A percentile compares a stretch with the other conserved stretches of the same genome.
Evolutionary conservation across 2,329 filamentous ascomycete species (phyloP).

Genomic region (Monosporascus sp.): DNA sequence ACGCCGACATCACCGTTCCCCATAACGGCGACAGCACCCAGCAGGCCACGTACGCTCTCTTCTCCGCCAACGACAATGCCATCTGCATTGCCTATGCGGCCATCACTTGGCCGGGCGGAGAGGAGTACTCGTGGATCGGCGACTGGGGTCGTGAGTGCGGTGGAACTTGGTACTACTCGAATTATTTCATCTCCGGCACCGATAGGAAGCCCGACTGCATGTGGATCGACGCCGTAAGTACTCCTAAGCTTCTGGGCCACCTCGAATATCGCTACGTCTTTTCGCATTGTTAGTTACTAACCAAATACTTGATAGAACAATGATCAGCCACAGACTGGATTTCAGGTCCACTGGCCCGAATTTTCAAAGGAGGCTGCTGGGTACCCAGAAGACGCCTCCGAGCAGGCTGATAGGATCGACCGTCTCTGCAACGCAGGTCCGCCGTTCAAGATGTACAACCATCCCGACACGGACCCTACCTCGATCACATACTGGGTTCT

Average conservation of each 20-base stretch:
- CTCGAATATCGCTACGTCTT: too few relatives aligned
- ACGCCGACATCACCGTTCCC: constrained; percentile 11
- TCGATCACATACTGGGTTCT: constrained; percentile 10
- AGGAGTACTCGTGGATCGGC: constrained; percentile 17
- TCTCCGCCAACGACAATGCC: constrained; percentile 20
- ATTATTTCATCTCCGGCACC: constrained; percentile 12
- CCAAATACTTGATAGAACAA: constrained; percentile 3
- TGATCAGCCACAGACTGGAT: constrained; percentile 21
- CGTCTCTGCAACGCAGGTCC: constrained; percentile 13
- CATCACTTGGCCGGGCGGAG: constrained; percentile 12
- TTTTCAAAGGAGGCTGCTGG: constrained; percentile 10
- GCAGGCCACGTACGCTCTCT: constrained; percentile 20
- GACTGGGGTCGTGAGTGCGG: constrained; percentile 22
- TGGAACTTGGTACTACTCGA: constrained; percentile 19
- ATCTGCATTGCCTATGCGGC: constrained; percentile 18
- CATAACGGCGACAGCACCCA: constrained; percentile 10
- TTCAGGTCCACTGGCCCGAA: constrained; percentile 27
- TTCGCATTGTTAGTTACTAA: not conserved
- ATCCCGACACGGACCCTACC: constrained; percentile 11
- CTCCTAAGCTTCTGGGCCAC: too few relatives aligned
- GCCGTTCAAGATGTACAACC: constrained; percentile 14
- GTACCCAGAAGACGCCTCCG: constrained; percentile 4
- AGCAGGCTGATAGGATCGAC: constrained; percentile 8
- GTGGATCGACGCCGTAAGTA: constrained; percentile 16
- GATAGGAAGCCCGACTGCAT: constrained; percentile 13